Conservation (phyloP, 371 early-diverging fungal genomes). For the Actinomortierella wolfii region DNA sequence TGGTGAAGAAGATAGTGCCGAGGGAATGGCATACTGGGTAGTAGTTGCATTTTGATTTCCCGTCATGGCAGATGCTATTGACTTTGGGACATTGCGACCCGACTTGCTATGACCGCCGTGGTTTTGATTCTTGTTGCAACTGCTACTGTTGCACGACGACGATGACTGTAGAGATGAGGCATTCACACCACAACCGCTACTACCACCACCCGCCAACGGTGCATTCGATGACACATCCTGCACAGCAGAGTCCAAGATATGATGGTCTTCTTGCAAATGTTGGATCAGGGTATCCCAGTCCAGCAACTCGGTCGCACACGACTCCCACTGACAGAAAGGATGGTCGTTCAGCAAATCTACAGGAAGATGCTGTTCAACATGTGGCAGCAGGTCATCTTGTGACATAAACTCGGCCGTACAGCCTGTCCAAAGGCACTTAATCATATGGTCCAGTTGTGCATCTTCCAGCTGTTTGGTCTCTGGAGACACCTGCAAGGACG, state of each 20-base stretch:
- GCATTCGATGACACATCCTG: no score
- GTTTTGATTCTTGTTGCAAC: neutral
- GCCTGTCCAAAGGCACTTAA: slow-evolving; percentile 77
- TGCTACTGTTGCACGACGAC: slow-evolving; percentile 1
- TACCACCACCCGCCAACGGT: no score
- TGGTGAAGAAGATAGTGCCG: no score
- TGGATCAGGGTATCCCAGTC: slow-evolving; percentile 65
- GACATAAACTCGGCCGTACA: slow-evolving; percentile 77
- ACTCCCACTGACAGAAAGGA: slow-evolving; percentile 76
- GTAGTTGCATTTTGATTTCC: no score
- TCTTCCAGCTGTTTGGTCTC: slow-evolving; percentile 20
- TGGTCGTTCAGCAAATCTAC: slow-evolving; percentile 54
- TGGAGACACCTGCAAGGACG: slow-evolving; percentile 15
- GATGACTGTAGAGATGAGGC: no score
- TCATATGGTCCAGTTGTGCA: slow-evolving; percentile 34
- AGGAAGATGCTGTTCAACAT: slow-evolving; percentile 78
- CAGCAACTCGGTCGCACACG: slow-evolving; percentile 62
- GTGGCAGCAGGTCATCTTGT: slow-evolving; percentile 80
- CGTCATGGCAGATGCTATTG: no score
- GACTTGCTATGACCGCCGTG: no score
- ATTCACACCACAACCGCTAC: no score
- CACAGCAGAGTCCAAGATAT: no score
- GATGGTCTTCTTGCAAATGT: slow-evolving; percentile 71
- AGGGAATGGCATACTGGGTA: no score
- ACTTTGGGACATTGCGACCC: no score